Percentiles rank a stretch among this genome's conserved stretches.
phyloP scores from a whole-genome alignment of 495 filamentous ascomycete species.

The Delitschia confertaspora region DNA sequence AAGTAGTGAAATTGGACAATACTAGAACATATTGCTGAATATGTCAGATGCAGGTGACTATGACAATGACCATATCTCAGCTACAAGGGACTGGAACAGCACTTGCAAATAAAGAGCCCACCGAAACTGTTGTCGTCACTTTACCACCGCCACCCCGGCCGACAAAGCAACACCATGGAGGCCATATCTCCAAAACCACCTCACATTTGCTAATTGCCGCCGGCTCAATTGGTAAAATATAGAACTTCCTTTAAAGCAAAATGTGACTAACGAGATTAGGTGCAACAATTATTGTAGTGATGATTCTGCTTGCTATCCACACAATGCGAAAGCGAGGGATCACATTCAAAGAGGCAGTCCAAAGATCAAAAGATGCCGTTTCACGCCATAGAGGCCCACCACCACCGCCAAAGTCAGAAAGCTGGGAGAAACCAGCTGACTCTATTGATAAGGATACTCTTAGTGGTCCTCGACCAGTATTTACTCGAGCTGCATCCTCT shows the following conservation, averaged over 20 bases:
- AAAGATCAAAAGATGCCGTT: constrained; percentile 11
- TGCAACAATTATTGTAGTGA: constrained; percentile 24
- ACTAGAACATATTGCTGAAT: constrained; percentile 2
- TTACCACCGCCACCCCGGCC: constrained; percentile 9
- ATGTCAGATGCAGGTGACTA: constrained; percentile 10
- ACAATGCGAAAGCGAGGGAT: constrained; percentile 26
- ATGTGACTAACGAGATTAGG: constrained; percentile 11
- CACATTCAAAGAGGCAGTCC: constrained; percentile 13
- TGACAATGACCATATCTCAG: constrained; percentile 12
- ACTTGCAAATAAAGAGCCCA: constrained; percentile 6
- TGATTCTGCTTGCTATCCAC: constrained; percentile 21
- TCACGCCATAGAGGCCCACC: constrained; percentile 14
- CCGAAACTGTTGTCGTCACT: constrained; percentile 16
- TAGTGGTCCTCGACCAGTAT: constrained; percentile 7
- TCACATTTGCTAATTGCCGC: constrained; percentile 27
- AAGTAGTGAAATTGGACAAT: neutral
- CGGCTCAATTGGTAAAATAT: constrained; percentile 27
- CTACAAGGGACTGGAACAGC: constrained; percentile 6
- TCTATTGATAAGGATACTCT: constrained; percentile 9
- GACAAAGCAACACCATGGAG: constrained; percentile 3
- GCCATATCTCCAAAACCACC: constrained; percentile 23
- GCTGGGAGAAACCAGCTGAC: constrained; percentile 9
- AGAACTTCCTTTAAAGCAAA: neutral
- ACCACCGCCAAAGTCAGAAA: constrained; percentile 6
- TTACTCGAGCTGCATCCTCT: constrained; percentile 15